These are phyloP conservation scores for Xanthoparmelia taractica DNA, from an alignment of 495 filamentous ascomycete genomes.

Conservation along the genomic window DNA sequence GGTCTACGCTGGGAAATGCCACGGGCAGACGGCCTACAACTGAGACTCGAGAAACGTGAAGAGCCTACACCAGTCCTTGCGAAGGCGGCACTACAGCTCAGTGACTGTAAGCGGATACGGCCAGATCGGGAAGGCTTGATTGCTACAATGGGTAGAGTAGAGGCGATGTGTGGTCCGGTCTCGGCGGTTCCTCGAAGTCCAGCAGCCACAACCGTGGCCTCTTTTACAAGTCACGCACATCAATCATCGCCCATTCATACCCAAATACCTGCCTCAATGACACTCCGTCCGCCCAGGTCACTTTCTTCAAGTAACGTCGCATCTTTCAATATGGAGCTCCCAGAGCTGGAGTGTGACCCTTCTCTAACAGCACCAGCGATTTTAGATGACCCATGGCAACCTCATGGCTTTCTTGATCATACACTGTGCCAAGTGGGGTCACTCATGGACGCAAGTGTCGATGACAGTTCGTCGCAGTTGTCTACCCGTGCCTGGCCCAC, in stretches of 20 bases:
- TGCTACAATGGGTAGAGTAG: background rate
- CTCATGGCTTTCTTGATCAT: background rate
- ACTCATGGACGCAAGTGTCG: background rate
- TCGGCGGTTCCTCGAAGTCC: too few species aligned
- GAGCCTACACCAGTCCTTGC: background rate
- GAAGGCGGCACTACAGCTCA: background rate
- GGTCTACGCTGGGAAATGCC: constrained; percentile 3
- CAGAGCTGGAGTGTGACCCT: background rate
- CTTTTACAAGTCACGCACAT: background rate
- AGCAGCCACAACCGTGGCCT: background rate
- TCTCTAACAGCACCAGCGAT: background rate
- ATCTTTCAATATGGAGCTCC: background rate
- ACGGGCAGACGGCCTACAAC: background rate
- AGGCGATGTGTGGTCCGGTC: background rate
- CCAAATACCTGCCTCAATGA: background rate
- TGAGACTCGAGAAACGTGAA: constrained; percentile 2
- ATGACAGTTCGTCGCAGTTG: background rate
- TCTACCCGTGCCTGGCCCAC: background rate
- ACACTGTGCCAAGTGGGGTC: background rate
- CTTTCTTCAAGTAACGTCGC: background rate
- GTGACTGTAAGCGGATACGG: background rate
- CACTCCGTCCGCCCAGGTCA: background rate
- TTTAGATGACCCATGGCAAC: background rate
- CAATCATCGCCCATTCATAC: background rate
- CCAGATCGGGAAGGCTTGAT: background rate